Evolutionary conservation across 192 early-diverging fungal species (phyloP).

Genomic region (Kickxella alabastrina): DNA sequence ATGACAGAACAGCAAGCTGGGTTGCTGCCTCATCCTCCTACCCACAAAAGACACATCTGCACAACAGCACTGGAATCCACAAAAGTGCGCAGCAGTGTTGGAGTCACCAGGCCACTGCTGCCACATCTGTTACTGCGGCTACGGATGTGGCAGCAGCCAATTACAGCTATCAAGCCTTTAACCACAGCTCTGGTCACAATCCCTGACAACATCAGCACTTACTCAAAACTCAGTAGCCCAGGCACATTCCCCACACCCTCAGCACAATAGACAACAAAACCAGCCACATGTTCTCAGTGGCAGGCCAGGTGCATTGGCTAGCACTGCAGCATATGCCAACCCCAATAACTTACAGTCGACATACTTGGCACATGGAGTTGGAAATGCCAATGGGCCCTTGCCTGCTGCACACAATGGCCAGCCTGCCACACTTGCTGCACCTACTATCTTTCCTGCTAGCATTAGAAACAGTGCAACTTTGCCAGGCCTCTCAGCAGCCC

Average conservation of each 20-base stretch:
- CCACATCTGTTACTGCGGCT: not conserved
- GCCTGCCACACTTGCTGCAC: not conserved
- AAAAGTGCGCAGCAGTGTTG: not conserved
- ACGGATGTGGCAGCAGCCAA: not conserved
- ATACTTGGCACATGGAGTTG: conserved; percentile 14
- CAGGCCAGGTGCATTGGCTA: conserved; percentile 4
- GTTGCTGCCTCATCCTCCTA: not conserved
- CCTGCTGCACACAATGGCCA: too few species aligned
- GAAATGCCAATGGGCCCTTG: too few species aligned
- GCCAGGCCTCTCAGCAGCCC: too few species aligned
- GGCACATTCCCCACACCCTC: not conserved
- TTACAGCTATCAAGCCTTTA: conserved; percentile 29
- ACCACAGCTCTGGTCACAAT: conserved; percentile 23
- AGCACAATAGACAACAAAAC: conserved; percentile 2
- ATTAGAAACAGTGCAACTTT: conserved; percentile 3
- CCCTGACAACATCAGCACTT: conserved; percentile 29
- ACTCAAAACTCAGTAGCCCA: conserved; percentile 6
- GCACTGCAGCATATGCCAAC: conserved; percentile 2
- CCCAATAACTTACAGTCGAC: conserved; percentile 6
- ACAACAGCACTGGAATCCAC: conserved; percentile 1
- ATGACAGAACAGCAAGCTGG: not conserved
- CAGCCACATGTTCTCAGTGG: not conserved
- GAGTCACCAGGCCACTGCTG: not conserved
- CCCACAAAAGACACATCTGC: not conserved
- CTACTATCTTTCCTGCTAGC: not conserved